phyloP scores from a whole-genome alignment of 2,329 filamentous ascomycete genomes.

The Exutisphaerella laricina region DNA sequence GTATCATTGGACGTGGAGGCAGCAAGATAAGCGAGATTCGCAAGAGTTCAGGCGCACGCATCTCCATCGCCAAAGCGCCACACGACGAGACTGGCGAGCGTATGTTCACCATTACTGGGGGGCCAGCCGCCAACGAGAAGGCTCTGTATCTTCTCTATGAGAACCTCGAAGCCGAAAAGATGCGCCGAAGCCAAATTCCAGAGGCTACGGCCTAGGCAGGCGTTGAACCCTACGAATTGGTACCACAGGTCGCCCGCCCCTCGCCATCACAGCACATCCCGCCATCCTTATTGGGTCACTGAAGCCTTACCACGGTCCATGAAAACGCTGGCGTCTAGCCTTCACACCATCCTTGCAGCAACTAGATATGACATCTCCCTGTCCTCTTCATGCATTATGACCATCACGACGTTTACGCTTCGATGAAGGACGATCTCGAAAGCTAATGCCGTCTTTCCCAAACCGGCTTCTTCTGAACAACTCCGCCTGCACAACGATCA shows the following conservation, averaged over 20 bases:
- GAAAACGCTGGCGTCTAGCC: slow-evolving; percentile 12
- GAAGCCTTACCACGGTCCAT: slow-evolving; percentile 4
- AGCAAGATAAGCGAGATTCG: slow-evolving; percentile 99
- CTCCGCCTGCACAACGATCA: too few relatives aligned
- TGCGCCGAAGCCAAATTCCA: slow-evolving; percentile 80
- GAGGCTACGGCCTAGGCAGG: slow-evolving; percentile 30
- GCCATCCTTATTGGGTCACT: slow-evolving; percentile 11
- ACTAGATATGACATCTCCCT: slow-evolving; percentile 15
- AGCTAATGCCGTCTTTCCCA: slow-evolving; percentile 20
- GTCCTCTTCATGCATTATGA: slow-evolving; percentile 25
- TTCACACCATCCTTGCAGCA: slow-evolving; percentile 9
- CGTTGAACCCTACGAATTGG: neutral
- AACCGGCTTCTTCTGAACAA: slow-evolving; percentile 13
- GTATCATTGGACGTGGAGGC: slow-evolving; percentile 92
- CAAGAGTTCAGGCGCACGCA: slow-evolving; percentile 91
- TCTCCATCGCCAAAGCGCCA: slow-evolving; percentile 94
- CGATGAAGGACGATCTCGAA: slow-evolving; percentile 22
- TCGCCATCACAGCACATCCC: slow-evolving; percentile 11
- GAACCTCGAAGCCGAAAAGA: slow-evolving; percentile 98
- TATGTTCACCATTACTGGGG: slow-evolving; percentile 99
- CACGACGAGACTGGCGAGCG: slow-evolving; percentile 97
- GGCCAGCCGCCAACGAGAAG: slow-evolving; percentile 86
- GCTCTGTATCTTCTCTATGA: slow-evolving; percentile 95
- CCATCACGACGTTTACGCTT: slow-evolving; percentile 26
- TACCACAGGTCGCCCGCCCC: too few relatives aligned